Base-by-base conservation (phyloP, 2,329 filamentous ascomycete species). In the Mycosphaerella sp. region DNA sequence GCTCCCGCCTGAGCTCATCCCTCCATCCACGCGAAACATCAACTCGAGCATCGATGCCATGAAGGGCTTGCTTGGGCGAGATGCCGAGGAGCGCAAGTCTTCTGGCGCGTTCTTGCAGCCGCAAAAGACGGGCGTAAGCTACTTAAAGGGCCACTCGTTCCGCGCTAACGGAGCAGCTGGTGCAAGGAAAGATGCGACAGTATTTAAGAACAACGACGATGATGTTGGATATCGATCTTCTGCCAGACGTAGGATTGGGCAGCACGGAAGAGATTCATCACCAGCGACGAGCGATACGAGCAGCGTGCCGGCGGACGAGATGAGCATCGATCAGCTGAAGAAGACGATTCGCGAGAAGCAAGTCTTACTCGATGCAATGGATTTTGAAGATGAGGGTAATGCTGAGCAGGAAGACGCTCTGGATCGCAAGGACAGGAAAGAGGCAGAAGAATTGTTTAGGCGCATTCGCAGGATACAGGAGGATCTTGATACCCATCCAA, bases 111-210 rank as follows among this genome's bases (percentile, higher is more conserved):
- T 91, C 64, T 76, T 98, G 57, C 83, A 97, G 56, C 92, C 93
- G 3, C 93, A 97, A 69, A 91, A 89, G 73, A 97, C 93, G 9
- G 93, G 93, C n/a, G 91, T 98, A 14, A 97, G 92, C 73, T 97
- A 97, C 66, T 80, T 97, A 64, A 98, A 98, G 74, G 91, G 83
- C 52, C 92, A 95, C 64, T 98, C 93, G 0, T 95, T 98, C 78
- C 83, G 85, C 54, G 64, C 58, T 6, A 64, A 64, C 38, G 81
- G 83, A 12, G 78, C 78, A 23, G 79, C 78, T 36, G 73, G 78
- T 46, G 77, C 76, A 43, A 86, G 91, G 46, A 97, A 97, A 70
- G 93, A 98, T 73, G 93, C 87, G 2, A 98, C 93, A 0, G 87
- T 97, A 2, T 98, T 92, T 73, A 92, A 95, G 68, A 96, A 97